Conservation (phyloP, 345 rosid species). For the Lepidium aucheri region DNA sequence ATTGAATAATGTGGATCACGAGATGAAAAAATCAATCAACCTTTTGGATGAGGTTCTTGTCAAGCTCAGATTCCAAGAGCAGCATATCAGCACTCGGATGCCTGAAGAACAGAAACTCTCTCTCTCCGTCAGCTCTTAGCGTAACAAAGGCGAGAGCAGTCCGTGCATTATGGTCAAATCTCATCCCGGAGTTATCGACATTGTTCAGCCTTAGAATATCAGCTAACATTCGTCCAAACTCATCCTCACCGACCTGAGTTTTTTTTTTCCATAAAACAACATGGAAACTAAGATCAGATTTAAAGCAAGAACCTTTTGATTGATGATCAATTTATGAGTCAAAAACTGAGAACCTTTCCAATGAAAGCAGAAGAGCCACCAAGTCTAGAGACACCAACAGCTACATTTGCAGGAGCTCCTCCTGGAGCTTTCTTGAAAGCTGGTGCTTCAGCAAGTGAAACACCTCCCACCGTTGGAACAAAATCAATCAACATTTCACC, state of each 20-base stretch:
- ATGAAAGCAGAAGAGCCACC: conserved; percentile 95
- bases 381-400: conserved; percentile 78
- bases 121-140: conserved; percentile 83
- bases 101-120: conserved; percentile 94
- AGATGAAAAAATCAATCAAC: conserved; percentile 24
- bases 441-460: conserved; percentile 93
- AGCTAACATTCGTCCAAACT: conserved; percentile 89
- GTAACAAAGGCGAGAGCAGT: conserved; percentile 96
- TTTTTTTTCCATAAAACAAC: too few species aligned
- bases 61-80: conserved; percentile 77
- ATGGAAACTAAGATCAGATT: neutral
- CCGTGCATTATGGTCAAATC: conserved; percentile 68
- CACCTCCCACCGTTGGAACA: conserved; percentile 80
- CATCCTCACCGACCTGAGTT: conserved; percentile 83
- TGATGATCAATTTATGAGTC: neutral
- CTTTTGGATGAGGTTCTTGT: conserved; percentile 57
- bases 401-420: conserved; percentile 99
- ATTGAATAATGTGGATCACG: neutral
- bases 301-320: neutral
- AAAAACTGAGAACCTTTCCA: conserved; percentile 65
- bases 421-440: conserved; percentile 97
- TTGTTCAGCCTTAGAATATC: conserved; percentile 67
- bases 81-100: conserved; percentile 99
- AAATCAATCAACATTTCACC: conserved; percentile 98
- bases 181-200: conserved; percentile 73